phyloP scores from a whole-genome alignment of 129 eudicot species.

The Flaveria sonorensis region DNA sequence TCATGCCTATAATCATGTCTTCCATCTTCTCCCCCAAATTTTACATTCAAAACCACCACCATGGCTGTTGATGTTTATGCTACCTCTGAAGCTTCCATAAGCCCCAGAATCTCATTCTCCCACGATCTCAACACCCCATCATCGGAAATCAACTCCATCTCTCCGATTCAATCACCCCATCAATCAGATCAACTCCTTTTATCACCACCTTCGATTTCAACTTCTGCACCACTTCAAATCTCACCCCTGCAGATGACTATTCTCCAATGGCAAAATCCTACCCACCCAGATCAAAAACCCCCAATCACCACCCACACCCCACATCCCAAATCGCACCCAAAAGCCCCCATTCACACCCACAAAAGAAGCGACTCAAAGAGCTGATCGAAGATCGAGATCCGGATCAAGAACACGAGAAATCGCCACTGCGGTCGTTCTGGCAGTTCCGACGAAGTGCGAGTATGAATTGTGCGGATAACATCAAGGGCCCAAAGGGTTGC shows the following conservation, averaged over 20 bases:
- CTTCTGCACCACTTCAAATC: slow-evolving; percentile 43
- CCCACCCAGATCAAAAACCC: slow-evolving; percentile 62
- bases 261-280: slow-evolving; percentile 75
- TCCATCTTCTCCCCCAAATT: slow-evolving; percentile 19
- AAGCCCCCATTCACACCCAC: slow-evolving; percentile 21
- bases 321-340: slow-evolving; percentile 1
- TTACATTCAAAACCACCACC: slow-evolving; percentile 12
- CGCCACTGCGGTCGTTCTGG: slow-evolving; percentile 63
- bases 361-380: slow-evolving; percentile 67
- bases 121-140: slow-evolving; percentile 58
- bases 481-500: slow-evolving; percentile 46
- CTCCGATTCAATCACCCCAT: slow-evolving; percentile 30
- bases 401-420: slow-evolving; percentile 40
- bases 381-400: slow-evolving; percentile 34
- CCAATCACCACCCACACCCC: slow-evolving; percentile 16
- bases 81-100: slow-evolving; percentile 48
- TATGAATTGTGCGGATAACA: slow-evolving; percentile 48
- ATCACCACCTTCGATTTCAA: slow-evolving; percentile 53
- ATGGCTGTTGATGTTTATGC: slow-evolving; percentile 84
- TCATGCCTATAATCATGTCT: slow-evolving; percentile 25
- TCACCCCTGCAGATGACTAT: slow-evolving; percentile 79
- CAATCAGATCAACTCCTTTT: slow-evolving; percentile 33
- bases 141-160: slow-evolving; percentile 39
- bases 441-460: slow-evolving; percentile 77
- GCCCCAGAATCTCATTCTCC: slow-evolving; percentile 88